phyloP scores from a whole-genome alignment of 2,329 filamentous ascomycete genomes.

The Thermochaetoides dissita region DNA sequence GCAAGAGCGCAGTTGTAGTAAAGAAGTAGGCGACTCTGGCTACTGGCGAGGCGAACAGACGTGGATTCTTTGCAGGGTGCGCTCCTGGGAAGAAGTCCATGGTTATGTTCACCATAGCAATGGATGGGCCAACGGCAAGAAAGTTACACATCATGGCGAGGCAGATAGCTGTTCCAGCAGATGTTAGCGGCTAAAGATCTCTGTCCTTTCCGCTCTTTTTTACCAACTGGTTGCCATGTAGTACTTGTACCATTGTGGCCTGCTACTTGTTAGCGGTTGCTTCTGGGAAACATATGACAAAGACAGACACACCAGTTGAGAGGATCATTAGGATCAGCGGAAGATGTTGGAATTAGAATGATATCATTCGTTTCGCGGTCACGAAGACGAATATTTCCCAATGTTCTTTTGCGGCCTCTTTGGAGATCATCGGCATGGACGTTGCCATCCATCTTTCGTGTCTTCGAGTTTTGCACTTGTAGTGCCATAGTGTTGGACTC shows the following conservation, averaged over 20 bases:
- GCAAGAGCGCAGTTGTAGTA: conserved; percentile 34
- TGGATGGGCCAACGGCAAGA: conserved; percentile 38
- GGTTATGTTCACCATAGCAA: conserved; percentile 34
- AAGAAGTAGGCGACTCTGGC: conserved; percentile 38
- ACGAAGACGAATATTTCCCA: conserved; percentile 29
- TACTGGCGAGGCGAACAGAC: conserved; percentile 22
- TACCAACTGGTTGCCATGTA: conserved; percentile 28
- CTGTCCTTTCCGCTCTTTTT: not conserved
- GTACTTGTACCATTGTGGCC: conserved; percentile 32
- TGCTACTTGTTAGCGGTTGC: conserved; percentile 18
- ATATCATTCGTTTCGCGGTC: conserved; percentile 31
- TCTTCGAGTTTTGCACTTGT: too few species aligned
- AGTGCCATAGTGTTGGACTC: too few species aligned
- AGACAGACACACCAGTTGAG: conserved; percentile 31
- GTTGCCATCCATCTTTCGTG: conserved; percentile 3
- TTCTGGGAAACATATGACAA: not conserved
- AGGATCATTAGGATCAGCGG: conserved; percentile 36
- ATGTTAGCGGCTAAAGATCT: too few species aligned
- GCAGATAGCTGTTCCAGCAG: conserved; percentile 26
- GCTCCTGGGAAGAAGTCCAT: conserved; percentile 30
- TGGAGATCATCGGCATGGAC: conserved; percentile 9
- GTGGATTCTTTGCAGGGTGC: conserved; percentile 14
- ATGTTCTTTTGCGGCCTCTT: conserved; percentile 15
- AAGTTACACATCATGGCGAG: conserved; percentile 44
- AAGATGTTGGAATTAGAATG: conserved; percentile 36